Conservation (phyloP, 805 yeast genomes). For the Kodamaea sagamina region DNA sequence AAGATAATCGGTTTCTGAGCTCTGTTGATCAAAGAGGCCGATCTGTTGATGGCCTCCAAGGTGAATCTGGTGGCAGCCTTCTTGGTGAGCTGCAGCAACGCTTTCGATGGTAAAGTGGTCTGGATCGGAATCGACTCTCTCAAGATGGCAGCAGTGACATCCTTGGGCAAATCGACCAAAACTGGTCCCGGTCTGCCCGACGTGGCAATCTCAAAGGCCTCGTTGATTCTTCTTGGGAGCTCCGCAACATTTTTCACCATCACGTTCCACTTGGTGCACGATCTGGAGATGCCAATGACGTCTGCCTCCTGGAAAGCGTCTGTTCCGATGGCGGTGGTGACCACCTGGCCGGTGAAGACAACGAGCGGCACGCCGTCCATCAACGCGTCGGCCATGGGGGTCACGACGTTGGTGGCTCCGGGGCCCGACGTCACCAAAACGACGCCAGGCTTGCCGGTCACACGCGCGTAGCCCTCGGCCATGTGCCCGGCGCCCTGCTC, state of each 20-base stretch:
- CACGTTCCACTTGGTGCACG: conserved; percentile 98
- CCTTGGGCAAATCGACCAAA: conserved; percentile 95
- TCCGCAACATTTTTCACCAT: conserved; percentile 96
- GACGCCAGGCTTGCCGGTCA: conserved; percentile 94
- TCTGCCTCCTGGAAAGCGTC: conserved; percentile 99
- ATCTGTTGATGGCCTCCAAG: conserved; percentile 66
- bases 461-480: conserved; percentile 99
- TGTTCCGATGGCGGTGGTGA: conserved; percentile 93
- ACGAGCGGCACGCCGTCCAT: conserved; percentile 97
- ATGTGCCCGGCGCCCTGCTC: conserved; percentile 99
- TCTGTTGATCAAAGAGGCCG: conserved; percentile 74
- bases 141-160: conserved; percentile 90
- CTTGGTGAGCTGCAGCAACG: conserved; percentile 69
- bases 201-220: conserved; percentile 96
- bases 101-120: conserved; percentile 72
- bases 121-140: conserved; percentile 82
- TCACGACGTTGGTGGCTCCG: conserved; percentile 96
- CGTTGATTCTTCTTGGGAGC: conserved; percentile 92
- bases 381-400: conserved; percentile 98
- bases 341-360: conserved; percentile 96
- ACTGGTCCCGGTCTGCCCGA: conserved; percentile 99
- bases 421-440: conserved; percentile 99
- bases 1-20: conserved; percentile 89
- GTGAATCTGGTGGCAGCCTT: conserved; percentile 75
- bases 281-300: conserved; percentile 92